Percentiles rank a stretch among this genome's conserved stretches.
phyloP scores from a whole-genome alignment of 2,329 filamentous ascomycete genomes.

The Sporothrix pallida region DNA sequence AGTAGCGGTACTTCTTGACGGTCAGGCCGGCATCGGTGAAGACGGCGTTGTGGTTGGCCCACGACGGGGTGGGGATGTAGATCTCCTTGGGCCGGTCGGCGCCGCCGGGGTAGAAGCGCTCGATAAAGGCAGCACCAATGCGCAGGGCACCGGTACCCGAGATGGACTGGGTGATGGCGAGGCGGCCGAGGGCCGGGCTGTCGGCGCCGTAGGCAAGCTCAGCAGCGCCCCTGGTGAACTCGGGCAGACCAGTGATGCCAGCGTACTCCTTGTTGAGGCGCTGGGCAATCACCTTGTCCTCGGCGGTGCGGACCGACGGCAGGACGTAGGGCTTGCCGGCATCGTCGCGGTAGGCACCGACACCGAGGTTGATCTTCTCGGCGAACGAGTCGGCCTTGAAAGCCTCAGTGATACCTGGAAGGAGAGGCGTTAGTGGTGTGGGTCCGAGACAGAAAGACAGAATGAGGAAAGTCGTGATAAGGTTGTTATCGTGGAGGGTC shows the following conservation, averaged over 20 bases:
- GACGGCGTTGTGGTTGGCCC: slow-evolving; percentile 97
- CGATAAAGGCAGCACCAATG: slow-evolving; percentile 91
- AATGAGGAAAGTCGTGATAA: slow-evolving; percentile 8
- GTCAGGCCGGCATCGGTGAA: slow-evolving; percentile 91
- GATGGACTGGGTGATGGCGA: slow-evolving; percentile 96
- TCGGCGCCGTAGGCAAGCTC: slow-evolving; percentile 84
- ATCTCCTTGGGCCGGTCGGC: slow-evolving; percentile 70
- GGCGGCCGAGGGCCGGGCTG: slow-evolving; percentile 75
- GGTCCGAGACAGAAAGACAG: neutral
- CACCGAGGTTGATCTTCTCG: slow-evolving; percentile 98
- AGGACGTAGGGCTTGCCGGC: slow-evolving; percentile 97
- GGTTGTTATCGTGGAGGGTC: slow-evolving; percentile 1
- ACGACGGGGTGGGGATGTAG: slow-evolving; percentile 94
- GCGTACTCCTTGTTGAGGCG: slow-evolving; percentile 96
- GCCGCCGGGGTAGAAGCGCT: slow-evolving; percentile 85
- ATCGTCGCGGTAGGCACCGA: slow-evolving; percentile 98
- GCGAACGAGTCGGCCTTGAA: slow-evolving; percentile 95
- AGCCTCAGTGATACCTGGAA: slow-evolving; percentile 86
- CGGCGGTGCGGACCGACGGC: slow-evolving; percentile 86
- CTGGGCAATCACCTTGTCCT: slow-evolving; percentile 80
- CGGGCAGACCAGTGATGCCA: slow-evolving; percentile 92
- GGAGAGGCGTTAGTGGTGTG: slow-evolving; percentile 40
- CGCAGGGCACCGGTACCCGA: slow-evolving; percentile 95
- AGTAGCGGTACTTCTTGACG: slow-evolving; percentile 97
- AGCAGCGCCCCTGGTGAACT: slow-evolving; percentile 92